Evolutionary conservation across 495 filamentous ascomycete genomes (phyloP), one percentile per base, ranked within the genome.

Genomic region (Annulohypoxylon moriforme): DNA sequence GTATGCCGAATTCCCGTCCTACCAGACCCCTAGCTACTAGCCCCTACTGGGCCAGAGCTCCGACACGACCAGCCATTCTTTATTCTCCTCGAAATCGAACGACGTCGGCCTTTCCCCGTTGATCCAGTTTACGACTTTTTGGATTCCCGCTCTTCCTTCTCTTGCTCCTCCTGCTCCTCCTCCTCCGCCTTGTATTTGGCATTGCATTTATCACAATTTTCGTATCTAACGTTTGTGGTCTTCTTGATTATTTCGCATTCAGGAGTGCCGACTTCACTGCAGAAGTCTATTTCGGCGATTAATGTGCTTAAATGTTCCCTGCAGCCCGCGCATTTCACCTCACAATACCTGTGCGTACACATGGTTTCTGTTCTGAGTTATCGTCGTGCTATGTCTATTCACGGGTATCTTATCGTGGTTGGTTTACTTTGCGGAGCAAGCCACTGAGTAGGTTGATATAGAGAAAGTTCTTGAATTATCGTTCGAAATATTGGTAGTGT

Each of bases 281-380:
- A 62, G n/a, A 11, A 11, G 0, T 24, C 29, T 11, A 52, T 8
- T 10, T 36, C 4, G 13, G 13, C 22, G 1, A 40, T 0, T 14
- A 8, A 2, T 7, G 22, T 40, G 14, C 22, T 33, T 7, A 40
- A 6, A 13, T 16, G 2, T 0, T 16, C 25, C 22, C 4, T 14
- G 22, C 60, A 63, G 13, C 5, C 1, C 2, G 33, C 8, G 8
- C 60, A 63, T 63, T 53, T 63, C 3, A 63, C 13, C 11, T 40
- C 0, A 1, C 31, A 53, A 22, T 42, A 20, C 1, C 36, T 53
- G n/a, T n/a, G n/a, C n/a, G n/a, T n/a, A n/a, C n/a, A n/a, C n/a
- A n/a, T n/a, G n/a, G n/a, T n/a, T n/a, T n/a, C n/a, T n/a, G n/a
- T n/a, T n/a, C n/a, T n/a, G n/a, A n/a, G n/a, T n/a, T n/a, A n/a